Conservation (phyloP, 2,329 filamentous ascomycete species). For the Pyricularia grisea region DNA sequence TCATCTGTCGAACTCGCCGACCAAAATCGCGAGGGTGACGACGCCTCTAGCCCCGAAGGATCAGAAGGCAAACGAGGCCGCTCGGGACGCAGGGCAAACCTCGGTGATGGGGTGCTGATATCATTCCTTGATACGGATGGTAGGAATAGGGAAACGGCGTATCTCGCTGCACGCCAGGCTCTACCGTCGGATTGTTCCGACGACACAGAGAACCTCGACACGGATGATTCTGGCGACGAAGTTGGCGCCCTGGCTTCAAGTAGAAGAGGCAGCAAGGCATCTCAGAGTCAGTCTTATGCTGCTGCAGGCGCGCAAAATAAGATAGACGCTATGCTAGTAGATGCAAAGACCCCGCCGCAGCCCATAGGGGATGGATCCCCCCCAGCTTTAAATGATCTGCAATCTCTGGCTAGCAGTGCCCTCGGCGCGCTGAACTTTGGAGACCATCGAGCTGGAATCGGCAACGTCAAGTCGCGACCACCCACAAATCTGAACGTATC, state of each 20-base stretch:
- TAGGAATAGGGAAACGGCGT: conserved; percentile 55
- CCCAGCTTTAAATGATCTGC: conserved; percentile 13
- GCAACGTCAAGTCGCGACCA: not conserved
- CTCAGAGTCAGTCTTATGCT: not conserved
- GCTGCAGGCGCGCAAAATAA: conserved; percentile 11
- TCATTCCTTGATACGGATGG: conserved; percentile 48
- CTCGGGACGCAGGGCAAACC: conserved; percentile 36
- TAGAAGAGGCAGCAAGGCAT: not conserved
- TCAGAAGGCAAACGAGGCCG: not conserved
- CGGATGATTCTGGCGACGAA: conserved; percentile 4
- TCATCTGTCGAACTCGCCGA: conserved; percentile 3
- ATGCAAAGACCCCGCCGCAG: not conserved
- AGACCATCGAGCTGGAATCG: conserved; percentile 2
- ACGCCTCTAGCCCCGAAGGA: not conserved
- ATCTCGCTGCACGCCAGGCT: conserved; percentile 40
- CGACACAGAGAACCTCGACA: conserved; percentile 1
- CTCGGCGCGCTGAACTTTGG: conserved; percentile 14
- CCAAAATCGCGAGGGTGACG: not conserved
- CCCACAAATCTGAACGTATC: not conserved
- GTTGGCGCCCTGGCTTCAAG: not conserved
- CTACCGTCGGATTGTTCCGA: conserved; percentile 26
- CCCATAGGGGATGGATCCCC: not conserved
- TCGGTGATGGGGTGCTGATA: conserved; percentile 60
- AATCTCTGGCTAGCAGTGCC: conserved; percentile 21
- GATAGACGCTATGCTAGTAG: conserved; percentile 8